These are phyloP conservation scores for Suillus placidus DNA, from an alignment of 768 basidiomycete genomes.

Conservation along the genomic window DNA sequence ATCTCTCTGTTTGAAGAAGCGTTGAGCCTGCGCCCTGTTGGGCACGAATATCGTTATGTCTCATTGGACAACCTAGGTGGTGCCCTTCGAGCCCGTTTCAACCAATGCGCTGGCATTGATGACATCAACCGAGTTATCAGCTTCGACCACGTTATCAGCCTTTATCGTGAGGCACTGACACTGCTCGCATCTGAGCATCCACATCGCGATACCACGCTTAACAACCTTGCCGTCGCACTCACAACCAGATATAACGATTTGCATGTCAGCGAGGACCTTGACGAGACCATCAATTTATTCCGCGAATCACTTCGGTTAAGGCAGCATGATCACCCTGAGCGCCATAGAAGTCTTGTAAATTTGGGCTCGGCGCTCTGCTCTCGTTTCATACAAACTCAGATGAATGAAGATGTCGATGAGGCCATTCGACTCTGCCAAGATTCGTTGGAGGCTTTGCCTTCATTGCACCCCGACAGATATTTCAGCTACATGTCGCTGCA, in stretches of 20 bases:
- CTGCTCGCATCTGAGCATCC: not conserved
- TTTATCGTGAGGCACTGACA: not conserved
- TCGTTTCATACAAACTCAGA: no score
- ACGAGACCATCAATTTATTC: not conserved
- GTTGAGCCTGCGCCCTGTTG: not conserved
- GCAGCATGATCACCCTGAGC: no score
- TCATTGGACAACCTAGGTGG: not conserved
- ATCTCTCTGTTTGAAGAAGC: no score
- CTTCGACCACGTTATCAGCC: not conserved
- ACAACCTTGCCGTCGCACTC: not conserved
- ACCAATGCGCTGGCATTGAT: not conserved
- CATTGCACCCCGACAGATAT: no score
- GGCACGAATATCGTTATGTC: not conserved
- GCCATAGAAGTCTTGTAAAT: no score
- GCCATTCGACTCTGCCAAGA: no score
- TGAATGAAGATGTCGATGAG: no score
- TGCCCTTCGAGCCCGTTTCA: not conserved
- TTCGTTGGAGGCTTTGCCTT: no score
- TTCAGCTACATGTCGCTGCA: no score
- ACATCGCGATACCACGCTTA: not conserved
- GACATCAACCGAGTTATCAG: not conserved
- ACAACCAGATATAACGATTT: not conserved
- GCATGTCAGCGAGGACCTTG: not conserved
- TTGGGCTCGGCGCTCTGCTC: no score
- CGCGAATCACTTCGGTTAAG: not conserved